A percentile compares a stretch with the other conserved stretches of the same genome.
phyloP scores from a whole-genome alignment of 148 eudicot genomes.

The Amaranthus palmeri region DNA sequence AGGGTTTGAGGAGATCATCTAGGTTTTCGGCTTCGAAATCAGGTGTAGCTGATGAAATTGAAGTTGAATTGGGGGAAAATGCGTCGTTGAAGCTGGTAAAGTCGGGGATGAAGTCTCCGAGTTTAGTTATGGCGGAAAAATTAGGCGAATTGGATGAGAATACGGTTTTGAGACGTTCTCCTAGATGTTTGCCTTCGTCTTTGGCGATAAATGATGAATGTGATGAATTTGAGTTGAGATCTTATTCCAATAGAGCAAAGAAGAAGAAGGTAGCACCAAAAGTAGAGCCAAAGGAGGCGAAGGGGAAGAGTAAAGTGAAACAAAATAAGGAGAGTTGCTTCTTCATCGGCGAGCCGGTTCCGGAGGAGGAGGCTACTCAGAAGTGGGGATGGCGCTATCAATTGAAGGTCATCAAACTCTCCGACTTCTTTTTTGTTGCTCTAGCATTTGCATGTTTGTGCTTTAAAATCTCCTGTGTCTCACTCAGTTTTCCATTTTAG shows the following conservation, averaged over 20 bases:
- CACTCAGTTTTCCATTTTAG: no score
- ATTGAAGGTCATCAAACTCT: conserved; percentile 53
- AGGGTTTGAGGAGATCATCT: conserved; percentile 7
- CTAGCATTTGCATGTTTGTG: neutral
- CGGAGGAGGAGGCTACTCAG: conserved; percentile 62
- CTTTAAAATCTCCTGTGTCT: neutral
- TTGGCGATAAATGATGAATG: conserved; percentile 19
- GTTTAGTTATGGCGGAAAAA: conserved; percentile 8
- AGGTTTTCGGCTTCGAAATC: conserved; percentile 3
- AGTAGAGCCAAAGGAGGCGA: neutral
- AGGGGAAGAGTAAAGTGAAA: conserved; percentile 16
- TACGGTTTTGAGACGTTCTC: conserved; percentile 29
- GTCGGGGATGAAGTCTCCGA: neutral
- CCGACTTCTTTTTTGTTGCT: neutral
- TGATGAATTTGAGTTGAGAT: conserved; percentile 26
- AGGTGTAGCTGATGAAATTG: neutral
- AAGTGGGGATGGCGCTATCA: conserved; percentile 84
- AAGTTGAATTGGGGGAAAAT: neutral
- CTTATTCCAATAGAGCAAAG: conserved; percentile 14
- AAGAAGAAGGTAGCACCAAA: conserved; percentile 22
- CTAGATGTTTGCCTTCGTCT: conserved; percentile 27
- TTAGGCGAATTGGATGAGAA: conserved; percentile 20
- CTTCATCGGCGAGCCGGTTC: conserved; percentile 69
- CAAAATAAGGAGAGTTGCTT: conserved; percentile 11
- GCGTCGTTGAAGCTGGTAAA: neutral